phyloP scores from a whole-genome alignment of 2,329 filamentous ascomycete species.

The Hymenoscyphus salicellus region DNA sequence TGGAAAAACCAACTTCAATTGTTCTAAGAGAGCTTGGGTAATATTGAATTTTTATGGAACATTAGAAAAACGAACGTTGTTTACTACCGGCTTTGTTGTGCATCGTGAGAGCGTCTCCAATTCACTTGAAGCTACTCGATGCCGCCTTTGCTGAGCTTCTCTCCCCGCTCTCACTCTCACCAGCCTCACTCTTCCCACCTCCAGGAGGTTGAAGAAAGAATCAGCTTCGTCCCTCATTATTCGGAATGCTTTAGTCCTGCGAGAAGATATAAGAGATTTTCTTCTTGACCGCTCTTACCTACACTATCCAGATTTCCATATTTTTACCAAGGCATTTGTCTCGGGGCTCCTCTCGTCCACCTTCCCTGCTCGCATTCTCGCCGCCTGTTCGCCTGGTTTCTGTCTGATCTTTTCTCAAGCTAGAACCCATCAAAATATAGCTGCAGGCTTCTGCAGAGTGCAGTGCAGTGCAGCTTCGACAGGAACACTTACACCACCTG shows the following conservation, averaged over 20 bases:
- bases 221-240: too few species aligned
- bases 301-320: not conserved
- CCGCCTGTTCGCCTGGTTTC: not conserved
- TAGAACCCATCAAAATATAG: not conserved
- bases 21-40: too few species aligned
- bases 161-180: not conserved
- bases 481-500: not conserved
- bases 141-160: not conserved
- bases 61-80: too few species aligned
- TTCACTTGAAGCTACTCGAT: not conserved
- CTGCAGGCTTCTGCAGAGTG: slow-evolving; percentile 1
- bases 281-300: not conserved
- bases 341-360: not conserved
- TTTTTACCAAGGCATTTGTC: not conserved
- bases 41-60: too few species aligned
- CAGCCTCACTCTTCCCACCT: too few species aligned
- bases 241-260: too few species aligned
- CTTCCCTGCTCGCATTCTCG: not conserved
- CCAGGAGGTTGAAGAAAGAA: too few species aligned
- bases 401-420: not conserved
- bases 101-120: too few species aligned
- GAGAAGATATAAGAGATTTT: not conserved
- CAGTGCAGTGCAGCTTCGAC: slow-evolving; percentile 2
- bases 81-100: too few species aligned
- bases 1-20: too few species aligned